Conservation (phyloP, 2,329 filamentous ascomycete species). For the Trichophaea hybrida region DNA sequence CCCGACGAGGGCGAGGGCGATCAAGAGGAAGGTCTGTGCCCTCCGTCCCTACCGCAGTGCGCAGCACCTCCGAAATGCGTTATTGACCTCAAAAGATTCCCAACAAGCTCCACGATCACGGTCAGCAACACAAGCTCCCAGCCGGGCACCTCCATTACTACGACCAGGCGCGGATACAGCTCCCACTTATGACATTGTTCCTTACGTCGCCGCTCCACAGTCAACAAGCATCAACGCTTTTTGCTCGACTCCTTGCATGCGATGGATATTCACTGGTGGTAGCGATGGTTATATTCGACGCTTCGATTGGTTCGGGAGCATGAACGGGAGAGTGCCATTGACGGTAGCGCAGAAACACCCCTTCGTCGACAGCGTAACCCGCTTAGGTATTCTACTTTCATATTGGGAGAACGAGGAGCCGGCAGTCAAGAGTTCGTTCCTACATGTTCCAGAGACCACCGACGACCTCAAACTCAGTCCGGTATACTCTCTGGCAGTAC, state of each 20-base stretch:
- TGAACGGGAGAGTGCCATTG: conserved; percentile 83
- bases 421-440: conserved; percentile 22
- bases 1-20: conserved; percentile 41
- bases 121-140: conserved; percentile 32
- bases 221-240: conserved; percentile 91
- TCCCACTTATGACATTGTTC: conserved; percentile 79
- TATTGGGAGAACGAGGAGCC: conserved; percentile 98
- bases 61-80: conserved; percentile 23
- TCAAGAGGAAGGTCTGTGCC: conserved; percentile 33
- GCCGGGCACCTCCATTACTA: conserved; percentile 44
- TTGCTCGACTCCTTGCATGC: conserved; percentile 79
- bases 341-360: conserved; percentile 93
- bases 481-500: conserved; percentile 84
- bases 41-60: conserved; percentile 10
- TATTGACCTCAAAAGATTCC: background rate
- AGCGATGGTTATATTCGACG: conserved; percentile 93
- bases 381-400: conserved; percentile 74
- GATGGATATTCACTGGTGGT: conserved; percentile 88
- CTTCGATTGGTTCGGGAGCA: conserved; percentile 87
- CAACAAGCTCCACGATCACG: conserved; percentile 26
- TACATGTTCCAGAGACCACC: conserved; percentile 26
- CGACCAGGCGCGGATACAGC: conserved; percentile 67
- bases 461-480: conserved; percentile 49
- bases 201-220: conserved; percentile 91
- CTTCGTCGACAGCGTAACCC: conserved; percentile 93